Evolutionary conservation across 805 yeast genomes (phyloP).

Genomic region (Kodamaea neixiangensis): DNA sequence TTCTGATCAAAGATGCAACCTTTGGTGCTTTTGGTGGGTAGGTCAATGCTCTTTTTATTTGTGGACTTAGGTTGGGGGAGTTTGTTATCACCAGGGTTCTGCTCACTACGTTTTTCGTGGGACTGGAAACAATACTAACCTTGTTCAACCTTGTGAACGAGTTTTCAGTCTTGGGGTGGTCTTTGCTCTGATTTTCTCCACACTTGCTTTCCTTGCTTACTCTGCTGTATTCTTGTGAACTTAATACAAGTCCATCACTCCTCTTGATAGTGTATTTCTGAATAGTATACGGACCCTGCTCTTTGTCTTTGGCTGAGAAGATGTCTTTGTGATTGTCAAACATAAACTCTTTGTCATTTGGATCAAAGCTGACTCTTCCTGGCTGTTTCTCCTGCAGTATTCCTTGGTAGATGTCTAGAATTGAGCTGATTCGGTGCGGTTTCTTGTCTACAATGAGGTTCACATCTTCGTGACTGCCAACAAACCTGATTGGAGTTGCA

Average conservation of each 20-base stretch:
- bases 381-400: background rate
- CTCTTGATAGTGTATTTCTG: background rate
- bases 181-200: too few relatives aligned
- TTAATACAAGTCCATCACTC: background rate
- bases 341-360: background rate
- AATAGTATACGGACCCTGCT: background rate
- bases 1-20: too few relatives aligned
- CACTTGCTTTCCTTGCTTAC: too few relatives aligned
- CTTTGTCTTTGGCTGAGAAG: background rate
- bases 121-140: background rate
- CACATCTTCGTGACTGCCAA: background rate
- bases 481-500: background rate
- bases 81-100: background rate
- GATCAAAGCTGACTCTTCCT: background rate
- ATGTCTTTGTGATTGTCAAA: background rate
- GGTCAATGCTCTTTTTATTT: background rate
- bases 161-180: too few relatives aligned
- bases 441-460: background rate
- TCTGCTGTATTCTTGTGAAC: background rate
- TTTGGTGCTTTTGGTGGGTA: background rate
- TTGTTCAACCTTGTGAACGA: too few relatives aligned
- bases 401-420: background rate
- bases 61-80: background rate
- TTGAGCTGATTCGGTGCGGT: background rate
- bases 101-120: background rate